phyloP scores from a whole-genome alignment of 2,329 filamentous ascomycete genomes.

The Ophiostoma fasciatum region DNA sequence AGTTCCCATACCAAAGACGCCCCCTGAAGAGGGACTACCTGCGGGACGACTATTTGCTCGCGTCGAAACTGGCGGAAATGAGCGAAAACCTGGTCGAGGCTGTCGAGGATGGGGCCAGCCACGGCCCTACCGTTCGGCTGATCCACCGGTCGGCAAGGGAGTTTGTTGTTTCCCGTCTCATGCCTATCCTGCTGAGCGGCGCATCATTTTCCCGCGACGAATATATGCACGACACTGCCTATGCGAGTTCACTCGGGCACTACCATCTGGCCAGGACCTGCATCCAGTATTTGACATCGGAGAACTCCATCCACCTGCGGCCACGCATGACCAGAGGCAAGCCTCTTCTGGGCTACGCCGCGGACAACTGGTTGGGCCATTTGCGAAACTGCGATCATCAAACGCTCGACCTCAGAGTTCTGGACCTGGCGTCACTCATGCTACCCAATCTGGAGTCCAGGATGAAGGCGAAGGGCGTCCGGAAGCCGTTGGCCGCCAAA shows the following conservation, averaged over 20 bases:
- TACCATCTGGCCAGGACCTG: neutral
- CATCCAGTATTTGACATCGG: neutral
- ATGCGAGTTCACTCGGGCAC: neutral
- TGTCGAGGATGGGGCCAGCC: neutral
- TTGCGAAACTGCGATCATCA: no score
- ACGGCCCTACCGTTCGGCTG: conserved; percentile 31
- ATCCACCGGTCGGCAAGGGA: conserved; percentile 37
- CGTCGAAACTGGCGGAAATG: neutral
- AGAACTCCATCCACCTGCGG: no score
- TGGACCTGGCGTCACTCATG: no score
- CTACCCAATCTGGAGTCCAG: no score
- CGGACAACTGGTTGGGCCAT: no score
- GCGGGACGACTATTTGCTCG: neutral
- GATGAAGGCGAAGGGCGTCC: no score
- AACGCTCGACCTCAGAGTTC: no score
- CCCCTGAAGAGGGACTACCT: neutral
- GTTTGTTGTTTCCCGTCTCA: conserved; percentile 18
- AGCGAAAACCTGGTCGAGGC: neutral
- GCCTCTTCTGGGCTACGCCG: no score
- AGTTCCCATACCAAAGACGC: neutral
- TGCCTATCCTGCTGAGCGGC: conserved; percentile 11
- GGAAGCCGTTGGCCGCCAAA: no score
- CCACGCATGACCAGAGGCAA: no score
- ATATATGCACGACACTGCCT: no score
- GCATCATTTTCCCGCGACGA: neutral